A percentile compares a stretch with the other conserved stretches of the same genome.
Conservation (phyloP, 83 land plant species). For the Picea abies region DNA sequence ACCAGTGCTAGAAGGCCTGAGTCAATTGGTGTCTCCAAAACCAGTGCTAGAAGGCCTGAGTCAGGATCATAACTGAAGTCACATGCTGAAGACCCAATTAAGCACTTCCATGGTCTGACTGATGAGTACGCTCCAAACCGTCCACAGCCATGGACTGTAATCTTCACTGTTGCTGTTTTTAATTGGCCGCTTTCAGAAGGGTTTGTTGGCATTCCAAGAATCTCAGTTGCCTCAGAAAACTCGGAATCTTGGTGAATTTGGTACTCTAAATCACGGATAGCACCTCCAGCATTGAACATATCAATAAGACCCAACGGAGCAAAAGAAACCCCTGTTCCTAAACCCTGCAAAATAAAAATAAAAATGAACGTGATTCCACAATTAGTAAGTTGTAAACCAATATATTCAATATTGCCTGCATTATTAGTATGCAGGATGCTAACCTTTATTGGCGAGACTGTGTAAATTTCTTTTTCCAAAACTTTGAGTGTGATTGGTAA, state of each 20-base stretch:
- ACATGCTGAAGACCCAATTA: no score
- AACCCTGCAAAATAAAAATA: slow-evolving; percentile 29
- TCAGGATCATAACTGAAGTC: no score
- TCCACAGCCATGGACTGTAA: slow-evolving; percentile 35
- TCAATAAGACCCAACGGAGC: slow-evolving; percentile 56
- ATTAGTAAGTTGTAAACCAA: background rate
- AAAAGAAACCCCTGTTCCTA: slow-evolving; percentile 26
- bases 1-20: no score
- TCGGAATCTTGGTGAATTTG: background rate
- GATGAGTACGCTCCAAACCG: slow-evolving; percentile 47
- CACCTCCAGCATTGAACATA: slow-evolving; percentile 68
- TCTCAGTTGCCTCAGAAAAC: no score
- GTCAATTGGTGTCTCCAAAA: no score
- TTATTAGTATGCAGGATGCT: background rate
- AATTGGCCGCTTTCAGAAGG: slow-evolving; percentile 19
- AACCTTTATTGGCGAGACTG: slow-evolving; percentile 27
- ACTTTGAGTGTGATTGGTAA: slow-evolving; percentile 4
- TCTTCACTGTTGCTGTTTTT: slow-evolving; percentile 9
- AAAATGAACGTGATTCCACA: background rate
- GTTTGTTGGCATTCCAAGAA: no score
- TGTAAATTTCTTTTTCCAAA: slow-evolving; percentile 21
- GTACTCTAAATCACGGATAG: slow-evolving; percentile 26
- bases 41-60: no score
- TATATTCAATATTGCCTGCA: background rate
- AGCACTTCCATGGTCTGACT: slow-evolving; percentile 27